Base-by-base conservation (phyloP, 257 asterid genomes). In the Ballota nigra region DNA sequence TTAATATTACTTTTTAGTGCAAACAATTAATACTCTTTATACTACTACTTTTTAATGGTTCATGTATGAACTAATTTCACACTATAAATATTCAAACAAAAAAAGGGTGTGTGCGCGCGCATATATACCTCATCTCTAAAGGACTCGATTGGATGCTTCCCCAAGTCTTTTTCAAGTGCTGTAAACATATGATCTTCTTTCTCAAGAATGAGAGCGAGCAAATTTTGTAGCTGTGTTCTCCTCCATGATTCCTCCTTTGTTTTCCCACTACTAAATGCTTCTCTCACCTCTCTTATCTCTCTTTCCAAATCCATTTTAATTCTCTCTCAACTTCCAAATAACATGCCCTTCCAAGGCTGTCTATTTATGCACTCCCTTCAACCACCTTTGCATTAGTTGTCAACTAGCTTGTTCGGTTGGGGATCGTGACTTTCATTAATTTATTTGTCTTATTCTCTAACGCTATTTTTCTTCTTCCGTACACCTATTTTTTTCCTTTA, bases 121-220 rank as follows among this genome's bases (percentile, higher is more conserved):
- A n/a, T n/a, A n/a, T n/a, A n/a, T 36, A 90, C 98, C 92, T 92
- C 98, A 63, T 90, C 98, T 71, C 95, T 83, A 20, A 63, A 92
- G 4, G 97, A 82, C 70, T 92, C 98, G 7, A 66, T 75, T 0
- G 70, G 77, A 78, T 90, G 98, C 70, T 92, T 92, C 1, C 96
- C 96, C 70, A 92, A 56, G 65, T 92, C 98, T 36, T 83, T 82
- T 23, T 68, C 29, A n/a, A 92, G 92, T 13, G 98, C 96, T 19
- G 12, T 31, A 41, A 63, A 59, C 0, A 92, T 84, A 15, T 74
- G 87, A 47, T 83, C 84, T 70, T 92, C 95, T 73, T 79, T 79
- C 45, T 90, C 85, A 66, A 59, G 56, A 18, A 92, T 84, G 15
- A 92, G 71, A 41, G 52, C 33, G 0, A 80, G 81, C 72, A 92